Conservation (phyloP, 208 protist genomes). For the Wallacemonas sp. region DNA sequence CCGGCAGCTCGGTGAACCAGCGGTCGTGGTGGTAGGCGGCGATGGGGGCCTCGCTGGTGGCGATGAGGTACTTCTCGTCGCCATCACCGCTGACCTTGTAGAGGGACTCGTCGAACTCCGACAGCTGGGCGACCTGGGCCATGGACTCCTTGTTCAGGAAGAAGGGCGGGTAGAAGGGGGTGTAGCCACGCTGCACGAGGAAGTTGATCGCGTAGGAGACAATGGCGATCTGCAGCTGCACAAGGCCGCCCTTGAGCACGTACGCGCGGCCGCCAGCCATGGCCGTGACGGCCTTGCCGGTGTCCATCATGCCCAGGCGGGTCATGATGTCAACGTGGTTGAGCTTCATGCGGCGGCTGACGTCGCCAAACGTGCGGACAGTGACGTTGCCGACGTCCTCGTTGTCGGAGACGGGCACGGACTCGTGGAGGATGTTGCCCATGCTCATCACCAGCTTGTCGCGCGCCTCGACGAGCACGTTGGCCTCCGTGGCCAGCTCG, state of each 20-base stretch:
- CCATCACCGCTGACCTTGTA: conserved; percentile 98
- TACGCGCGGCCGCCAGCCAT: conserved; percentile 98
- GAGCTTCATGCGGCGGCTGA: conserved; percentile 62
- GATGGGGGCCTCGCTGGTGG: conserved; percentile 99
- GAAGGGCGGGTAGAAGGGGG: conserved; percentile 98
- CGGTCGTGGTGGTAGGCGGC: conserved; percentile 96
- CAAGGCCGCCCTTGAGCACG: conserved; percentile 97
- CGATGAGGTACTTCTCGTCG: conserved; percentile 99
- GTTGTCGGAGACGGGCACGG: conserved; percentile 93
- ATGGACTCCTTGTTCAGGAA: conserved; percentile 99
- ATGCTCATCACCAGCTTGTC: conserved; percentile 86
- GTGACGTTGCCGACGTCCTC: conserved; percentile 95
- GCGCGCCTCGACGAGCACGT: conserved; percentile 58
- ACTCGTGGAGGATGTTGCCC: conserved; percentile 97
- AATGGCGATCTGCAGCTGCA: conserved; percentile 98
- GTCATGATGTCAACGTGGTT: conserved; percentile 95
- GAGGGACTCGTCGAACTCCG: conserved; percentile 99
- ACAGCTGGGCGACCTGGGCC: conserved; percentile 97
- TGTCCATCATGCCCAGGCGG: conserved; percentile 91
- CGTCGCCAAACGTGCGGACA: conserved; percentile 87
- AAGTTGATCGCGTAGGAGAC: conserved; percentile 98
- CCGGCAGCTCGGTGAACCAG: conserved; percentile 92
- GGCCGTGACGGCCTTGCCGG: conserved; percentile 69
- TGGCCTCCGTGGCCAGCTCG: conserved; percentile 64
- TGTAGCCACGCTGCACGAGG: conserved; percentile 91